A percentile compares a stretch with the other conserved stretches of the same genome.
phyloP scores from a whole-genome alignment of 1,284 basidiomycete species.

The Papiliotrema fonsecae region DNA sequence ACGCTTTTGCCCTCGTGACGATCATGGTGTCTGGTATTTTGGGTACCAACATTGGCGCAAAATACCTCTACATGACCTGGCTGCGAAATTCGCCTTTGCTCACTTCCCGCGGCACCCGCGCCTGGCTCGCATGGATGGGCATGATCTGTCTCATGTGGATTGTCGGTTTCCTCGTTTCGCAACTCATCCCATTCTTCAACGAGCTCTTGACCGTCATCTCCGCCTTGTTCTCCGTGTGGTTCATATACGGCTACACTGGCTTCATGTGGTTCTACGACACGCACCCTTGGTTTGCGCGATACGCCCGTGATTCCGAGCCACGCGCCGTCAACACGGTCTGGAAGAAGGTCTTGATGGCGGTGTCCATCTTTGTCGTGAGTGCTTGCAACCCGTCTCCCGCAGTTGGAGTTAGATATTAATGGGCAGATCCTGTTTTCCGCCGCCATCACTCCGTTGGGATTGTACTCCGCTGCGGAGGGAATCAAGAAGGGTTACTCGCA shows the following conservation, averaged over 20 bases:
- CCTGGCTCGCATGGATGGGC: constrained; percentile 32
- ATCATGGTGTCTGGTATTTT: constrained; percentile 43
- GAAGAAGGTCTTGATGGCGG: constrained; percentile 20
- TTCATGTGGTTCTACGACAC: constrained; percentile 38
- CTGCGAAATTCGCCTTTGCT: constrained; percentile 33
- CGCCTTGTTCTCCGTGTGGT: constrained; percentile 40
- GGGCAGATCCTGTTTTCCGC: constrained; percentile 27
- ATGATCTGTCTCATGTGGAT: constrained; percentile 37
- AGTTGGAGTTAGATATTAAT: not conserved
- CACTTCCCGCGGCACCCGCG: constrained; percentile 27
- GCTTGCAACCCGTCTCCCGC: not conserved
- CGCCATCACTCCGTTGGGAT: constrained; percentile 38
- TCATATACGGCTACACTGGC: constrained; percentile 35
- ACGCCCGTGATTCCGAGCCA: constrained; percentile 11
- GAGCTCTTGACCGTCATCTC: constrained; percentile 41
- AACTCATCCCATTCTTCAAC: constrained; percentile 45
- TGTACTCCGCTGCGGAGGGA: constrained; percentile 36
- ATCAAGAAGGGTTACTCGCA: constrained; percentile 36
- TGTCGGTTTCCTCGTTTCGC: constrained; percentile 36
- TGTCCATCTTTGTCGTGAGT: constrained; percentile 4
- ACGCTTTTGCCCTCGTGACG: constrained; percentile 34
- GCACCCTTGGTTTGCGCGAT: constrained; percentile 20
- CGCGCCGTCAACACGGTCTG: constrained; percentile 12
- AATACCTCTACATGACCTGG: constrained; percentile 36
- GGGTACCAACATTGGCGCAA: constrained; percentile 38